Evolutionary conservation across 2,329 filamentous ascomycete species (phyloP), one percentile per base, ranked within the genome.

Genomic region (Stagonosporopsis chrysanthemi): DNA sequence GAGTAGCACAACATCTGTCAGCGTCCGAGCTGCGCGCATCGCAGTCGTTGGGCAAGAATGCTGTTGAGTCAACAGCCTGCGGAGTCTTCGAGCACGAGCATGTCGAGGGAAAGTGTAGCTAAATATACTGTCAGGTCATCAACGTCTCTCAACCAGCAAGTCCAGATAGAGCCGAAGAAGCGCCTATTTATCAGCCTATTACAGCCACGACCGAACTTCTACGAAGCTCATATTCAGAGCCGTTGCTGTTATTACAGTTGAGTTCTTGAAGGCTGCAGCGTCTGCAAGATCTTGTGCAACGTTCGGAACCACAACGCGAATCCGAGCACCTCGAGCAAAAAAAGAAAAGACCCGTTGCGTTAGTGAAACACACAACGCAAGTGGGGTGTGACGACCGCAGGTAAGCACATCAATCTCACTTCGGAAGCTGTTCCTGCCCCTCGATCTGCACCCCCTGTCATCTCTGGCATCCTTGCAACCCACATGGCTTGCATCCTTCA

Each of bases 351-450:
- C 17, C 38, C 19, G 28, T 26, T 35, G 38, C 47, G 42, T 52
- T 52, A 31, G 49, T 58, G 56, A 41, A 56, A 56, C 54, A 19
- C 54, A 47, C 42, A 56, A 42, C 47, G 43, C 36, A 43, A 43
- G 54, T 56, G 45, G 60, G 60, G 67, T 63, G 67, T 58, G 63
- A 64, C 63, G 56, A 55, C 63, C 64, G 52, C 65, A 72, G 69
- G 72, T 74, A 62, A 73, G 71, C 66, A 64, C 48, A 50, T 60
- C 70, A 67, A 73, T 72, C 63, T 72, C 71, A 67, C 68, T 72
- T 71, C 64, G 56, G 55, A 35, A 53, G 56, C 61, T 61, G 53
- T 65, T 53, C 64, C 61, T 54, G 44, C 54, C 38, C 48, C 41
- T 40, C 44, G 40, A 47, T 49, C 51, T 35, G 41, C 24, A 55